Evolutionary conservation across 208 protist genomes (phyloP), one percentile per base, ranked within the genome.

Genomic region (Trypanosoma cruzi): DNA sequence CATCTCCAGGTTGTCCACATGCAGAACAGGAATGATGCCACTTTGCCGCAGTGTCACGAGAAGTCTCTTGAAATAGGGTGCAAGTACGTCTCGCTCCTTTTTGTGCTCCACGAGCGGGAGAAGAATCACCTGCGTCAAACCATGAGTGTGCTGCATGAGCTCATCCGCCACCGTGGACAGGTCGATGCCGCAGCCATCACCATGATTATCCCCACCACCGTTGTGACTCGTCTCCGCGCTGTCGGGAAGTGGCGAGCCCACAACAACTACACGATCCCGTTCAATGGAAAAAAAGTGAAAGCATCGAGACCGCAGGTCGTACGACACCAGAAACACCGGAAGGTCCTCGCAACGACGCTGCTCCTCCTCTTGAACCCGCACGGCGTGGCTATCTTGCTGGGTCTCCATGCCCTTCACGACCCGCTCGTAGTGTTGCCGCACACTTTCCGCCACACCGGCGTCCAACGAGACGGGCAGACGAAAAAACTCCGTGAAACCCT

Each of bases 1-100:
- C 24, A 95, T 70, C 64, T 85, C 81, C 24, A 84, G 49, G 26
- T 67, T 92, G 69, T 93, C 87, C 20, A 93, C 87, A 66, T 86
- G 78, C 13, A 64, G 10, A 29, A 89, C 72, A 18, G 80, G 79
- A 64, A 87, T 81, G 53, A 95, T 64, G 16, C 90, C 90, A 40
- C 76, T 81, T 13, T 63, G 58, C 28, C 68, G 71, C 34, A 95
- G 34, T 42, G 77, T 50, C 13, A 48, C 36, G 1, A 7, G 42
- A n/a, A 92, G 70, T 37, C 44, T n/a, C 59, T 66, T 7, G 29
- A 89, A 42, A 13, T 78, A 72, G 34, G 75, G 65, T 22, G 61
- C 29, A 31, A 92, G 65, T 13, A 66, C 31, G 13, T 49, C 56
- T 11, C 83, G 75, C 44, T 91, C 85, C 64, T 79, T 59, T 22